These are phyloP conservation scores for Rhytidiadelphus loreus DNA, from an alignment of 225 moss, liverwort and hornwort genomes.

Conservation along the genomic window DNA sequence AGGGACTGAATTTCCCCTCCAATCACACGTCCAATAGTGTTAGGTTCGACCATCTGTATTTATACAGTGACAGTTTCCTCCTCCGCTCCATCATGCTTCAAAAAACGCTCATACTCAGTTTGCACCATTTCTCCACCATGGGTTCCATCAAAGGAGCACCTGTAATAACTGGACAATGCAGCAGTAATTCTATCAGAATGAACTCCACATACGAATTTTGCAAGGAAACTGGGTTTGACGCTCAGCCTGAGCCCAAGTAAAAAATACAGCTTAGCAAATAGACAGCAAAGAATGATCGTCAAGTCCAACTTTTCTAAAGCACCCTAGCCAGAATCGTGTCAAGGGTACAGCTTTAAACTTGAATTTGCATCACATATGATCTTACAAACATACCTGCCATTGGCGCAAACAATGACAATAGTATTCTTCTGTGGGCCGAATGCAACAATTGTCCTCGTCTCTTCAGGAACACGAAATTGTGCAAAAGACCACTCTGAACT, in stretches of 20 bases:
- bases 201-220: not conserved
- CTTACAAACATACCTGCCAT: slow-evolving; percentile 60
- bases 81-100: slow-evolving; percentile 64
- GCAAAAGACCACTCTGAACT: slow-evolving; percentile 98
- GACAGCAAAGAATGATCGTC: not conserved
- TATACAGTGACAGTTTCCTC: slow-evolving; percentile 39
- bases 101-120: slow-evolving; percentile 70
- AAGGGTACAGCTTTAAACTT: not conserved
- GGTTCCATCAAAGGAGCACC: slow-evolving; percentile 72
- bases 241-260: not conserved
- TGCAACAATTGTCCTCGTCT: slow-evolving; percentile 78
- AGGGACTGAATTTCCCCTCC: not conserved
- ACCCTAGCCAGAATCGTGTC: not conserved
- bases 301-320: not conserved
- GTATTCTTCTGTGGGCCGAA: slow-evolving; percentile 94
- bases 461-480: slow-evolving; percentile 88
- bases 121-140: slow-evolving; percentile 90
- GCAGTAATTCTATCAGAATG: not conserved
- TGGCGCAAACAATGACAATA: slow-evolving; percentile 65
- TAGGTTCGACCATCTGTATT: not conserved
- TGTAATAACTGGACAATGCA: slow-evolving; percentile 67
- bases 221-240: not conserved
- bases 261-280: not conserved
- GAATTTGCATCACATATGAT: not conserved
- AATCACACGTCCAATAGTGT: not conserved